These are phyloP conservation scores for Darksidea phi DNA, from an alignment of 495 filamentous ascomycete species.

Conservation along the genomic window DNA sequence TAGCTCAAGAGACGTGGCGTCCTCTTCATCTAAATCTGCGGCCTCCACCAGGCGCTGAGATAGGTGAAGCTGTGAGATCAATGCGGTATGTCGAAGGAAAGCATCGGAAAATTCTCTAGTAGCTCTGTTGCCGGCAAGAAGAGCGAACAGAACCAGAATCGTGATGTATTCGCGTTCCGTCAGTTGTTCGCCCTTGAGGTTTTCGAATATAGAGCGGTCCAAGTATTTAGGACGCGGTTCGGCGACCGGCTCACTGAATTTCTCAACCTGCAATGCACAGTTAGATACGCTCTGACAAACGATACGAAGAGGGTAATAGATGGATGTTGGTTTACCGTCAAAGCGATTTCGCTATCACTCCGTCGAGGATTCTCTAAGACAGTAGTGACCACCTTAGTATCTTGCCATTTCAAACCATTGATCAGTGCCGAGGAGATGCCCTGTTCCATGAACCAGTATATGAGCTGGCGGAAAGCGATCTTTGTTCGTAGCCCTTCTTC, in stretches of 20 bases:
- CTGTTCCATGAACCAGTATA: slow-evolving; percentile 48
- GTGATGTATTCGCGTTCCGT: slow-evolving; percentile 29
- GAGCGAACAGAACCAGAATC: slow-evolving; percentile 1
- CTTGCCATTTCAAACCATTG: slow-evolving; percentile 57
- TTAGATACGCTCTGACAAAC: neutral
- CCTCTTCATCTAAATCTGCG: neutral
- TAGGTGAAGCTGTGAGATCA: slow-evolving; percentile 39
- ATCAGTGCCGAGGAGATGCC: slow-evolving; percentile 60
- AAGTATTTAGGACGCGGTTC: neutral
- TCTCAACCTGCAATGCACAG: neutral
- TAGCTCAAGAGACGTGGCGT: slow-evolving; percentile 30
- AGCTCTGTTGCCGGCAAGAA: neutral
- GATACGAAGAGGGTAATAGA: neutral
- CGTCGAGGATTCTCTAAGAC: slow-evolving; percentile 24
- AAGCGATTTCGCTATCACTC: neutral
- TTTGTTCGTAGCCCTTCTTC: slow-evolving; percentile 31
- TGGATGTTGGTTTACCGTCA: neutral
- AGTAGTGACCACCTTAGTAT: slow-evolving; percentile 55
- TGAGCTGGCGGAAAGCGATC: slow-evolving; percentile 48
- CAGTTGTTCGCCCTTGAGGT: neutral
- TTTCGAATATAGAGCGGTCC: too few relatives aligned
- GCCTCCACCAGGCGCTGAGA: slow-evolving; percentile 29
- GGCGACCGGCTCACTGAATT: neutral
- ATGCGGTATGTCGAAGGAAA: slow-evolving; percentile 41
- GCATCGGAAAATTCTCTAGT: slow-evolving; percentile 2